A percentile compares a stretch with the other conserved stretches of the same genome.
These are phyloP conservation scores for Aquilaria agallochum DNA, from an alignment of 441 rosid species.

Conservation along the genomic window DNA sequence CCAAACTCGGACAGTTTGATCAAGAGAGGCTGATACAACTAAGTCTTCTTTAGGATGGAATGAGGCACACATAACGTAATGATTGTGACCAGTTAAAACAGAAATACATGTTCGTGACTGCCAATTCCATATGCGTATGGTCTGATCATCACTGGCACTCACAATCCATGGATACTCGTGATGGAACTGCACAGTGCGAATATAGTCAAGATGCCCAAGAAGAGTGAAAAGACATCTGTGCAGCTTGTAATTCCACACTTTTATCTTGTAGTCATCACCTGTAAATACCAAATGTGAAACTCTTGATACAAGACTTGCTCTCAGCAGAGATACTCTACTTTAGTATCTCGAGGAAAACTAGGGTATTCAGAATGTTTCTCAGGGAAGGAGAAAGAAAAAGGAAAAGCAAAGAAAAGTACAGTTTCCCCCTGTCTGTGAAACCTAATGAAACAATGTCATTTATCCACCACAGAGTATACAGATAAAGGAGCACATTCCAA, in stretches of 20 bases:
- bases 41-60: constrained; percentile 94
- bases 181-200: constrained; percentile 89
- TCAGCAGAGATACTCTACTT: no score
- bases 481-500: no score
- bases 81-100: constrained; percentile 85
- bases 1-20: constrained; percentile 96
- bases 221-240: constrained; percentile 85
- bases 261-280: constrained; percentile 91
- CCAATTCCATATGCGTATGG: constrained; percentile 94
- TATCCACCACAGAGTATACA: no score
- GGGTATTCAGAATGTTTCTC: no score
- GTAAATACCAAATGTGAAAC: constrained; percentile 11
- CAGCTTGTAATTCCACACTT: constrained; percentile 86
- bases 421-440: no score
- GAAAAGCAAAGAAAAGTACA: no score
- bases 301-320: no score
- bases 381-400: no score
- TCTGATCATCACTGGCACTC: constrained; percentile 95
- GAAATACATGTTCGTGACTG: constrained; percentile 84
- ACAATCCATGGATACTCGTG: constrained; percentile 90
- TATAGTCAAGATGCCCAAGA: constrained; percentile 88
- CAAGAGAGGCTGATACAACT: constrained; percentile 86
- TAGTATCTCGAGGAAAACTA: no score
- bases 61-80: constrained; percentile 94
- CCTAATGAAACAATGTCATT: no score